Conservation (phyloP, 140 eudicot species). For the Ambrosia hybrid region DNA sequence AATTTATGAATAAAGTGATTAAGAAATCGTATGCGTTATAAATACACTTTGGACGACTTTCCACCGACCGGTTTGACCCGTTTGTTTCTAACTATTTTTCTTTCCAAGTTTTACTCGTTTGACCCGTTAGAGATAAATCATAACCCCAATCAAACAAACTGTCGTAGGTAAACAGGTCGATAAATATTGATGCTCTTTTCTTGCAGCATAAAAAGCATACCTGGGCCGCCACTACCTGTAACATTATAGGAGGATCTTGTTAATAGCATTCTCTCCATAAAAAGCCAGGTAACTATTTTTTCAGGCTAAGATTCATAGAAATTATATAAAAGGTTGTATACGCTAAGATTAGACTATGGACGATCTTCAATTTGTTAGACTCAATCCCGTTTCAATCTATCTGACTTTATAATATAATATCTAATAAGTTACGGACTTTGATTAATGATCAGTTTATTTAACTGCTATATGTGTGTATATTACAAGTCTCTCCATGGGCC, state of each 20-base stretch:
- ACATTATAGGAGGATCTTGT: constrained; percentile 68
- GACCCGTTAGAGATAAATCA: background rate
- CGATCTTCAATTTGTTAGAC: too few species aligned
- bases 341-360: too few species aligned
- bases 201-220: constrained; percentile 69
- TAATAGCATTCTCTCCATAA: constrained; percentile 45
- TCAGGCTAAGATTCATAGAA: too few species aligned
- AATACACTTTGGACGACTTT: background rate
- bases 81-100: background rate
- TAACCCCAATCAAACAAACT: background rate
- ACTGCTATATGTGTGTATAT: too few species aligned
- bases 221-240: constrained; percentile 78
- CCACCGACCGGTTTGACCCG: background rate
- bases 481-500: too few species aligned
- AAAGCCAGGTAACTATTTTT: constrained; percentile 45
- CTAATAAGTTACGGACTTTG: too few species aligned
- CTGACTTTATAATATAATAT: too few species aligned
- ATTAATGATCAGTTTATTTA: too few species aligned
- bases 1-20: constrained; percentile 1
- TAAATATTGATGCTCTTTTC: background rate
- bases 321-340: too few species aligned
- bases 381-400: too few species aligned
- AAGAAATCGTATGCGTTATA: background rate
- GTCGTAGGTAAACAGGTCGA: background rate
- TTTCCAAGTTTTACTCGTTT: background rate